phyloP scores from a whole-genome alignment of 163 green algal genomes.

The Volvox carteri region DNA sequence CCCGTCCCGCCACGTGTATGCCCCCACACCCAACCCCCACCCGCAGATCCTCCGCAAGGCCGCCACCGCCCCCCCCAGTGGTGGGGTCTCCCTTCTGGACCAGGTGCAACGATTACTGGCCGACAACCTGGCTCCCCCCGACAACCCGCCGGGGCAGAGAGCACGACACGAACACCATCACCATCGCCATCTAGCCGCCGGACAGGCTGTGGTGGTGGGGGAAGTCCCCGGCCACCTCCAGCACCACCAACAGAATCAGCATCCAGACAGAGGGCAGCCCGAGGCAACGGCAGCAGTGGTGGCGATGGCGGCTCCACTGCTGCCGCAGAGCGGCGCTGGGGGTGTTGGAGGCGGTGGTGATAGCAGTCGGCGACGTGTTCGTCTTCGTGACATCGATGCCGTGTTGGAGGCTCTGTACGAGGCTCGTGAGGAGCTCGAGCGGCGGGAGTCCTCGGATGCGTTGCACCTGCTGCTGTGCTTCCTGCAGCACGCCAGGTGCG shows the following conservation, averaged over 20 bases:
- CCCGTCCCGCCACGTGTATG: too few relatives aligned
- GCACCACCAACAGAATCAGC: too few relatives aligned
- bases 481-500: constrained; percentile 81
- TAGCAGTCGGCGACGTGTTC: background rate
- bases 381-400: constrained; percentile 44
- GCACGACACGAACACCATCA: too few relatives aligned
- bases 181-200: background rate
- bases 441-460: constrained; percentile 70
- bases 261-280: background rate
- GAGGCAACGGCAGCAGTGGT: background rate
- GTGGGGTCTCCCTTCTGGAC: constrained; percentile 46
- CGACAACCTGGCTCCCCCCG: constrained; percentile 34
- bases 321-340: background rate
- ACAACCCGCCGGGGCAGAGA: too few relatives aligned
- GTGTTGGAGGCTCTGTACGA: constrained; percentile 52
- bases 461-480: constrained; percentile 88
- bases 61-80: background rate
- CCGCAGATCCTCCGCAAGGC: constrained; percentile 53
- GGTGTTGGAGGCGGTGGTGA: background rate
- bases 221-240: too few relatives aligned
- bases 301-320: too few relatives aligned
- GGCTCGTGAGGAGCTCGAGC: constrained; percentile 60
- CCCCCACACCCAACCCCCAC: too few relatives aligned
- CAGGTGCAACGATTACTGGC: constrained; percentile 61
- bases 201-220: too few relatives aligned